These are phyloP conservation scores for Malus sieversii DNA, from an alignment of 306 rosid genomes.

Conservation along the genomic window DNA sequence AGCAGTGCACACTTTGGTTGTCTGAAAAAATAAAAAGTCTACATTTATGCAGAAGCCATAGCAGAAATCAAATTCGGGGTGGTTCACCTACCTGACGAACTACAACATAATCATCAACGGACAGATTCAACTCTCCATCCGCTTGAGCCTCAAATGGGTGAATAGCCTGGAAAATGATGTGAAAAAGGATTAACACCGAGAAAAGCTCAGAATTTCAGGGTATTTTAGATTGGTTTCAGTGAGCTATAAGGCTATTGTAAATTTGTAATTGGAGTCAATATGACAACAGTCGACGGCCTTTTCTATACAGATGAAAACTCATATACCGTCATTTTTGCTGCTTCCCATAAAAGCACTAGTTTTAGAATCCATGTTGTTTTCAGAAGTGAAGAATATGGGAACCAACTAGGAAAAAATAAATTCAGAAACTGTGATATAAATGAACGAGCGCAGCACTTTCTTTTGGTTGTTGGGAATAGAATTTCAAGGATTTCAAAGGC, in stretches of 20 bases:
- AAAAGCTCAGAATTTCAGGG: neutral
- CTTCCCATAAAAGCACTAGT: too few species aligned
- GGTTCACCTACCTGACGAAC: conserved; percentile 66
- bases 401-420: neutral
- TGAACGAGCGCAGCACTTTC: neutral
- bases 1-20: neutral
- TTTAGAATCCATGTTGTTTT: too few species aligned
- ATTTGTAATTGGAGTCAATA: too few species aligned
- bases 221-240: too few species aligned
- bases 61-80: neutral
- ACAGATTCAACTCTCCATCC: conserved; percentile 71
- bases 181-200: neutral
- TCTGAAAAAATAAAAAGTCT: neutral
- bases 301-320: too few species aligned
- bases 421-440: neutral
- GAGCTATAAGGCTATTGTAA: too few species aligned
- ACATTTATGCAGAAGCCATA: neutral
- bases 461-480: neutral
- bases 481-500: conserved; percentile 1
- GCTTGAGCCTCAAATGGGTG: conserved; percentile 92
- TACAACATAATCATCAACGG: conserved; percentile 68
- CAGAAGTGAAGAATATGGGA: too few species aligned
- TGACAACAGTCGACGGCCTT: too few species aligned
- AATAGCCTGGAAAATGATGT: conserved; percentile 45
- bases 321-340: too few species aligned